phyloP scores from a whole-genome alignment of 176 grass and related monocot species.

The Oryza glumipatula region DNA sequence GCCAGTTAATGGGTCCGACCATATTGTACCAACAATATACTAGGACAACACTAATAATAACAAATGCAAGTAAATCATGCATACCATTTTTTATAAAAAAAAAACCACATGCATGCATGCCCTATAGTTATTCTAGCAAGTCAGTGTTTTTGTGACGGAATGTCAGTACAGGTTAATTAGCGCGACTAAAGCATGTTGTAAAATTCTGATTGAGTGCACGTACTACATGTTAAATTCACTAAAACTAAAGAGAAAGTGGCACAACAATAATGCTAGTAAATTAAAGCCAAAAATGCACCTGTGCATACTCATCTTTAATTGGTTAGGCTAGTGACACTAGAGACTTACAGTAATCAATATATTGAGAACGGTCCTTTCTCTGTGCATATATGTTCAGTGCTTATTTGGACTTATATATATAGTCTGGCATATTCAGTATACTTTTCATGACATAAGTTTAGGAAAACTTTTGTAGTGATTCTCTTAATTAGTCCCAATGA shows the following conservation, averaged over 20 bases:
- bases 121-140: too few relatives aligned
- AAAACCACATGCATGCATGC: too few relatives aligned
- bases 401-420: background rate
- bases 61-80: too few relatives aligned
- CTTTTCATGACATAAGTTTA: background rate
- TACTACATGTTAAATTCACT: background rate
- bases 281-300: background rate
- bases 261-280: conserved; percentile 1
- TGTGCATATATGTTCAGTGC: background rate
- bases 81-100: too few relatives aligned
- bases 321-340: background rate
- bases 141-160: too few relatives aligned
- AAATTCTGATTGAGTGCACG: background rate
- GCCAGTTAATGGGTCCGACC: too few relatives aligned
- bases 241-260: background rate
- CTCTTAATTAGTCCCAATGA: background rate
- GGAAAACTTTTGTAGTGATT: background rate
- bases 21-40: too few relatives aligned
- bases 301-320: background rate
- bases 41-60: too few relatives aligned
- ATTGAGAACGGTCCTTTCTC: background rate
- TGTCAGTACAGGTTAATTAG: too few relatives aligned
- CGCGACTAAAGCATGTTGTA: background rate
- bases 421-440: background rate
- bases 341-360: background rate